phyloP scores from a whole-genome alignment of 2,329 filamentous ascomycete genomes.

The Lasiodiplodia hormozganensis region DNA sequence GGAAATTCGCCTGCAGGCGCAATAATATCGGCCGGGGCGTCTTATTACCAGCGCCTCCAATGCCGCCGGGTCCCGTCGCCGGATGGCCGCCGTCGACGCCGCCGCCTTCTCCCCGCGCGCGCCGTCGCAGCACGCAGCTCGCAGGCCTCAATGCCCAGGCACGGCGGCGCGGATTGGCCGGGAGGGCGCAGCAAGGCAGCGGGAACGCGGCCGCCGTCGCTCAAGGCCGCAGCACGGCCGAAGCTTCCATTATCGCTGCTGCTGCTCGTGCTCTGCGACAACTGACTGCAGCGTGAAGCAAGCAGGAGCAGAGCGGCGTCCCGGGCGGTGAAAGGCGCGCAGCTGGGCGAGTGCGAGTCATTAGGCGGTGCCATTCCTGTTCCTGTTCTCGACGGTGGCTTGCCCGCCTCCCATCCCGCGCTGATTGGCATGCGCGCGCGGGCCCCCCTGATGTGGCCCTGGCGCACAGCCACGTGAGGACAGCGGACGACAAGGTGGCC shows the following conservation, averaged over 20 bases:
- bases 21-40: slow-evolving; percentile 4
- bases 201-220: neutral
- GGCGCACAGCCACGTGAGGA: slow-evolving; percentile 20
- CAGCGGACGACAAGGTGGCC: neutral
- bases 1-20: slow-evolving; percentile 8
- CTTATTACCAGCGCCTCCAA: neutral
- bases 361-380: neutral
- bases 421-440: slow-evolving; percentile 6
- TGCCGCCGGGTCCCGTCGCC: neutral
- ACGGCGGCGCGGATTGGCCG: slow-evolving; percentile 5
- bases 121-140: neutral
- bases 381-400: slow-evolving; percentile 5
- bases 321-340: slow-evolving; percentile 21
- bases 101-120: slow-evolving; percentile 3
- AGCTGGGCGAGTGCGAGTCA: slow-evolving; percentile 6
- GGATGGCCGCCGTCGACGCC: neutral
- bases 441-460: slow-evolving; percentile 2
- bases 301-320: slow-evolving; percentile 8
- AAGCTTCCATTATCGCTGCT: neutral
- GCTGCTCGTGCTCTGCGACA: slow-evolving; percentile 4
- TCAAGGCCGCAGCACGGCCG: neutral
- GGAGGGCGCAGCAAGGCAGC: slow-evolving; percentile 8
- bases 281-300: neutral
- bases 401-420: slow-evolving; percentile 2
- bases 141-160: slow-evolving; percentile 4